These are phyloP conservation scores for Fusarium penzigii DNA, from an alignment of 2,329 filamentous ascomycete species.

Conservation along the genomic window DNA sequence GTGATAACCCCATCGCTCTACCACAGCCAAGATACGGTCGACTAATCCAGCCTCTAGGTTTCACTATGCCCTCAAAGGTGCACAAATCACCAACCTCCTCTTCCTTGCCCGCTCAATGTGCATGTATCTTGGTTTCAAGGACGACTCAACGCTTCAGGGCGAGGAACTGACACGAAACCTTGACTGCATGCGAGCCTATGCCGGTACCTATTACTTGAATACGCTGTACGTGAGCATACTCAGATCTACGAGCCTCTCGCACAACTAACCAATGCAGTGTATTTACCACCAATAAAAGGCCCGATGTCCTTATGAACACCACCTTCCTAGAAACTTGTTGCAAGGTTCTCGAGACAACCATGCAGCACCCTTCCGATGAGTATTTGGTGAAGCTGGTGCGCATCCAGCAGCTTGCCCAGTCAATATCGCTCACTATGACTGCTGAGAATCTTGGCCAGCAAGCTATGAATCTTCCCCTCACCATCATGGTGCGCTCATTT, in stretches of 20 bases:
- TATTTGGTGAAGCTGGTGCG: slow-evolving; percentile 48
- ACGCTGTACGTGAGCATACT: slow-evolving; percentile 40
- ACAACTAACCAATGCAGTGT: slow-evolving; percentile 30
- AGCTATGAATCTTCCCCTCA: slow-evolving; percentile 41
- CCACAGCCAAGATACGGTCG: neutral
- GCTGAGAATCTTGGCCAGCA: slow-evolving; percentile 31
- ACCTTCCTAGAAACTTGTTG: slow-evolving; percentile 46
- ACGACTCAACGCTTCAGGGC: slow-evolving; percentile 21
- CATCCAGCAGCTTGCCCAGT: slow-evolving; percentile 50
- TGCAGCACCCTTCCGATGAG: slow-evolving; percentile 45
- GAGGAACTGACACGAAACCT: slow-evolving; percentile 32
- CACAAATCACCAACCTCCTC: slow-evolving; percentile 50
- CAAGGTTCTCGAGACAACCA: slow-evolving; percentile 41
- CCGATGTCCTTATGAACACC: slow-evolving; percentile 50
- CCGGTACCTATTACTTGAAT: slow-evolving; percentile 52
- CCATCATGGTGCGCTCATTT: slow-evolving; percentile 44
- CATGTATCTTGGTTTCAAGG: slow-evolving; percentile 40
- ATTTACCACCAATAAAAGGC: slow-evolving; percentile 48
- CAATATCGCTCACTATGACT: slow-evolving; percentile 44
- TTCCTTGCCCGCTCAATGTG: slow-evolving; percentile 51
- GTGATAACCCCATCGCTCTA: slow-evolving; percentile 32
- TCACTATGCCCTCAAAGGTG: slow-evolving; percentile 50
- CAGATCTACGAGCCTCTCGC: neutral
- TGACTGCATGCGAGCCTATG: slow-evolving; percentile 49
- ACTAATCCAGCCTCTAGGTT: slow-evolving; percentile 37